Percentiles rank a stretch among this genome's conserved stretches.
phyloP scores from a whole-genome alignment of 441 rosid genomes.

The Erodium texanum region DNA sequence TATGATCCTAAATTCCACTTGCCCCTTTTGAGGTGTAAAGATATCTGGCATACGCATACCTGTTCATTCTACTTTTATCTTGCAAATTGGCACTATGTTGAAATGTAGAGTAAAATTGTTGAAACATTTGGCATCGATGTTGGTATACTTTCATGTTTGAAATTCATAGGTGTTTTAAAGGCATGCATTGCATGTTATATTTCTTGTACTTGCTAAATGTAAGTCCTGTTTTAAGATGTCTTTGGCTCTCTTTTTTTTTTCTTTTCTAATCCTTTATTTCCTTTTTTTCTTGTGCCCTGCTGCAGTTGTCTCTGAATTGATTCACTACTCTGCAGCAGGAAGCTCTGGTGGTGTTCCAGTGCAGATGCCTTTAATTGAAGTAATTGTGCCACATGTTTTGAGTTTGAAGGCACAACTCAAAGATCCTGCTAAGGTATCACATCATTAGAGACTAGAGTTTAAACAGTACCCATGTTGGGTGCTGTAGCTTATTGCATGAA shows the following conservation, averaged over 20 bases:
- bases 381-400: slow-evolving; percentile 87
- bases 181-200: slow-evolving; percentile 5
- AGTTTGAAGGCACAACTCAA: slow-evolving; percentile 66
- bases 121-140: background rate
- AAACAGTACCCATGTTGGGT: background rate
- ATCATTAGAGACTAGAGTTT: slow-evolving; percentile 4
- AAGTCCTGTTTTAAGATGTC: background rate
- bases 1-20: background rate
- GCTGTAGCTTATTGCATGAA: background rate
- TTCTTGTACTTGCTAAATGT: background rate
- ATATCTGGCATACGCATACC: background rate
- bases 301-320: slow-evolving; percentile 89
- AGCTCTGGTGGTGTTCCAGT: slow-evolving; percentile 73
- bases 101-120: background rate
- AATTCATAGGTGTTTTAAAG: background rate
- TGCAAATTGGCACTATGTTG: background rate
- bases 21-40: background rate
- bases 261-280: background rate
- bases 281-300: slow-evolving; percentile 15
- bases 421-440: slow-evolving; percentile 81
- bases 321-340: slow-evolving; percentile 72
- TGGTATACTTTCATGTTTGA: background rate
- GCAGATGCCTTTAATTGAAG: slow-evolving; percentile 88
- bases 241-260: background rate
- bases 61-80: background rate